Base-by-base conservation (phyloP, 148 eudicot genomes). In the Suaeda aralocaspica region DNA sequence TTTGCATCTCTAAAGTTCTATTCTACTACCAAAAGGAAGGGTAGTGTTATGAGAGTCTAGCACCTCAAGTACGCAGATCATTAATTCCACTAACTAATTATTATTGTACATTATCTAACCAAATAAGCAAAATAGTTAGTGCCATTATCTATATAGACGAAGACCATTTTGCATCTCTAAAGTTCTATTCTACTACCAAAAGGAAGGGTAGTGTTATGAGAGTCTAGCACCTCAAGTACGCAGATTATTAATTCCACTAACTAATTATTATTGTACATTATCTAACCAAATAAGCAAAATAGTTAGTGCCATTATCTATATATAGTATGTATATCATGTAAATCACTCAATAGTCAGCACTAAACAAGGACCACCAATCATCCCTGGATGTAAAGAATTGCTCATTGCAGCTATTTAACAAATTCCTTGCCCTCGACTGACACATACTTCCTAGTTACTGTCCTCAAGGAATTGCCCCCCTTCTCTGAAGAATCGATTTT, bases 351-450 rank as follows among this genome's bases (percentile, higher is more conserved):
- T 46, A n/a, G n/a, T n/a, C n/a, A n/a, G n/a, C n/a, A n/a, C n/a
- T n/a, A n/a, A n/a, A n/a, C n/a, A 41, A 34, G 59, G 59, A 12
- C 31, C 36, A 16, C 13, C 61, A 57, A 57, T 57, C 61, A 57
- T 28, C 18, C 24, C 39, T 59, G 41, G 22, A 1, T 59, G 39
- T 31, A 29, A 59, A 31, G 16, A 31, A 16, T 18, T 19, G 10
- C 63, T 31, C 28, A 59, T 30, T 21, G 19, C 28, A 4, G 18
- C 15, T 29, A 8, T 57, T 57, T 14, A 28, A 15, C 19, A 29
- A 1, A 57, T 28, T 26, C 14, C 18, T 14, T 28, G 15, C 61
- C n/a, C 36, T 57, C 61, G 12, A 12, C 34, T 28, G 12, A 56
- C 41, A 36, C 11, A 30, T 59, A 31, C 4, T 16, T 19, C 19